phyloP scores from a whole-genome alignment of 176 grass and related monocot species.

The Oryza coarctata region DNA sequence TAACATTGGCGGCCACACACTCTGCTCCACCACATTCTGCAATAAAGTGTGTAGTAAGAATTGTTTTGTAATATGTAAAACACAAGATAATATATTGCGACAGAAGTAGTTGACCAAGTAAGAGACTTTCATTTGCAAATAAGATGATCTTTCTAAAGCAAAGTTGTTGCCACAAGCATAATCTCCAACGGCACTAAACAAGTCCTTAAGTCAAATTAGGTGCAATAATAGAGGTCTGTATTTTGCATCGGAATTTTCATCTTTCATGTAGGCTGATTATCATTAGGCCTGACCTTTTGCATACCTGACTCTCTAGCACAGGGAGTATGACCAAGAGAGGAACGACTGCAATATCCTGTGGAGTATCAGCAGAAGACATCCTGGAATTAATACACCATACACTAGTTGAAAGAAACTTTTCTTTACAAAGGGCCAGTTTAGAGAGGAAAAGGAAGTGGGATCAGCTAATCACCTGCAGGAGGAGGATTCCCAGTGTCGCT shows the following conservation, averaged over 20 bases:
- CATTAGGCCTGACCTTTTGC: conserved; percentile 64
- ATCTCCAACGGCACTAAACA: background rate
- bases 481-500: conserved; percentile 94
- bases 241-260: conserved; percentile 15
- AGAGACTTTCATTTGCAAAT: conserved; percentile 12
- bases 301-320: conserved; percentile 96
- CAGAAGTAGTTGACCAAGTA: conserved; percentile 10
- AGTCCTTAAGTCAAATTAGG: conserved; percentile 13
- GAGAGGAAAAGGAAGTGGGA: background rate
- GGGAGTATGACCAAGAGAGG: conserved; percentile 97
- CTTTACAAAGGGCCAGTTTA: background rate
- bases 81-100: background rate
- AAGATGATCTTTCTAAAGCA: background rate
- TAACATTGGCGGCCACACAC: conserved; percentile 89
- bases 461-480: conserved; percentile 72
- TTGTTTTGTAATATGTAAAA: conserved; percentile 13
- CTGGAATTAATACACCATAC: conserved; percentile 28
- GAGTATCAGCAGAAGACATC: conserved; percentile 38
- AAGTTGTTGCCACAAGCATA: background rate
- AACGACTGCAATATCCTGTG: conserved; percentile 95
- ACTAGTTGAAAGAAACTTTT: conserved; percentile 25
- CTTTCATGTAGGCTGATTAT: conserved; percentile 29
- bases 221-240: background rate
- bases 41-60: conserved; percentile 18
- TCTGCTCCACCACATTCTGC: conserved; percentile 67